Evolutionary conservation across 129 eudicot genomes (phyloP), one percentile per base, ranked within the genome.

Genomic region (Scalesia atractyloides): DNA sequence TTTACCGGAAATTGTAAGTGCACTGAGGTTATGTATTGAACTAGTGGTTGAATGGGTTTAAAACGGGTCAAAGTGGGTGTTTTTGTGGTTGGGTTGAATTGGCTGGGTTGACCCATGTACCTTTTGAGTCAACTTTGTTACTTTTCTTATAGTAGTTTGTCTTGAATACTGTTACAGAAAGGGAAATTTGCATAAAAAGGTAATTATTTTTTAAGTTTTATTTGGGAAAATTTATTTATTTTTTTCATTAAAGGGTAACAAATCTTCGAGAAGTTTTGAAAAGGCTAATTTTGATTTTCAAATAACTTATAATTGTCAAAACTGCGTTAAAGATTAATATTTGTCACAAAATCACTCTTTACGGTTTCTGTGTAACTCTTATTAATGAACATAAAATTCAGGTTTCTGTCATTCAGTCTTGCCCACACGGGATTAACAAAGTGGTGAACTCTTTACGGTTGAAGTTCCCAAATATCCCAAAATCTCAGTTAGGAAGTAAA

Each of bases 321-420:
- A 60, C 6, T 60, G 43, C 44, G 30, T 60, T 0, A 60, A 60
- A 60, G 66, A 17, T 3, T 26, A 60, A 5, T 26, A 60, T 60
- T 30, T 60, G 13, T 24, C 19, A 6, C 43, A 60, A 60, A 30
- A 26, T 13, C 34, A 60, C 11, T 1, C 9, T 5, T 11, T 24
- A 59, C 26, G 26, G 26, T 24, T 24, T 24, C 26, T 24, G 26
- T 24, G 26, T 24, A 24, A 24, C 26, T 24, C 26, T 24, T 24
- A 24, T 24, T 24, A 2, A 24, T 24, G 26, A 24, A 24, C 26
- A 24, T 24, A 24, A 24, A 24, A 24, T 60, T 76, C 84, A 94
- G 98, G 85, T 90, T 43, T 67, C 97, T 33, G 18, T 83, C 30
- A 86, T 94, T 56, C 96, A 84, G 70, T 90, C 97, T 60, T 57